These are phyloP conservation scores for Borovskyia barvae DNA, from an alignment of 208 protist genomes.

Conservation along the genomic window DNA sequence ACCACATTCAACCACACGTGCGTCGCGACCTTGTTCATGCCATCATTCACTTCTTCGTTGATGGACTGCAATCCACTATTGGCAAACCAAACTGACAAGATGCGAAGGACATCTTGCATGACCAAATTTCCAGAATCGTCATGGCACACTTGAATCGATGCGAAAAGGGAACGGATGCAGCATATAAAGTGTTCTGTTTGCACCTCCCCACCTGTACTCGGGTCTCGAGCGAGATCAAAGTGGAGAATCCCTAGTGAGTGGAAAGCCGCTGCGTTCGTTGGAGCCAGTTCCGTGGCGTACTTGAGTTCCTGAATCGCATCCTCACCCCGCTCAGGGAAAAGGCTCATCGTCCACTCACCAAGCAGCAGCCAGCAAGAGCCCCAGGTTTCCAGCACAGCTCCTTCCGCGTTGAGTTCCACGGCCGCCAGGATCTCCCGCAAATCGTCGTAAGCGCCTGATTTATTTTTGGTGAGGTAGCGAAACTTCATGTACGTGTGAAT, in stretches of 20 bases:
- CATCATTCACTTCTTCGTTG: conserved; percentile 86
- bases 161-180: conserved; percentile 78
- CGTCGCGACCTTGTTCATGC: conserved; percentile 91
- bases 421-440: conserved; percentile 63
- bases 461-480: conserved; percentile 57
- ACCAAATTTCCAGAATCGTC: conserved; percentile 70
- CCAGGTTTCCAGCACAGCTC: conserved; percentile 59
- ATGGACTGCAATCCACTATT: conserved; percentile 71
- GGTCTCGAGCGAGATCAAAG: conserved; percentile 78
- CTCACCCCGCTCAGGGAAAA: conserved; percentile 73
- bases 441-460: conserved; percentile 59
- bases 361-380: conserved; percentile 83
- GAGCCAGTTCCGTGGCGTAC: conserved; percentile 64
- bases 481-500: conserved; percentile 89
- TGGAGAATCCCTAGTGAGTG: conserved; percentile 87
- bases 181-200: conserved; percentile 65
- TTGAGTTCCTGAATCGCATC: conserved; percentile 78
- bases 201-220: conserved; percentile 48
- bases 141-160: conserved; percentile 72
- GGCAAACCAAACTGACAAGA: conserved; percentile 99
- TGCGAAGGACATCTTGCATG: conserved; percentile 98
- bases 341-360: conserved; percentile 85
- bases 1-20: conserved; percentile 99
- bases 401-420: conserved; percentile 39
- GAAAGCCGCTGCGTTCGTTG: conserved; percentile 77